These are phyloP conservation scores for Fusarium sp. DNA, from an alignment of 2,329 filamentous ascomycete genomes.

Conservation along the genomic window DNA sequence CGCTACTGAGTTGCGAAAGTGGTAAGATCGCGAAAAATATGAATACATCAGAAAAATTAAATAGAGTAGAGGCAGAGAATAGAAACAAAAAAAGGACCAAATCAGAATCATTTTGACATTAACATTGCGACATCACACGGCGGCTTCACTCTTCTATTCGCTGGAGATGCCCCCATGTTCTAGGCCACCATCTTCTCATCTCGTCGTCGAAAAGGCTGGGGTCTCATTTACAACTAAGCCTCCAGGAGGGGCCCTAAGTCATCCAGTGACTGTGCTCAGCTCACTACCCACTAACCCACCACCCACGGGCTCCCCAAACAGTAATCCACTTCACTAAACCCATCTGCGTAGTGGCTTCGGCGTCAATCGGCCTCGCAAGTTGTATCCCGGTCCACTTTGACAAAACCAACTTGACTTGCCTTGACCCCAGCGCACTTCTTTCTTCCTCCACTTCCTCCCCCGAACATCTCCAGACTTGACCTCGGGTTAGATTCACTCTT, in stretches of 20 bases:
- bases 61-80: background rate
- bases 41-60: background rate
- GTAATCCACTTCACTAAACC: conserved; percentile 25
- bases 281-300: conserved; percentile 43
- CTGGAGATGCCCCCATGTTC: conserved; percentile 14
- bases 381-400: conserved; percentile 39
- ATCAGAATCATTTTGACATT: conserved; percentile 11
- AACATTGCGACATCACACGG: conserved; percentile 22
- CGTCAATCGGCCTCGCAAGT: conserved; percentile 47
- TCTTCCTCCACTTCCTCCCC: conserved; percentile 47
- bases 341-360: conserved; percentile 45
- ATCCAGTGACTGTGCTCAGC: conserved; percentile 34
- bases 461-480: conserved; percentile 33
- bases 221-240: conserved; percentile 29
- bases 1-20: conserved; percentile 8
- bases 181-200: conserved; percentile 15
- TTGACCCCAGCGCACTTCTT: conserved; percentile 31
- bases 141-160: conserved; percentile 13
- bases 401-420: conserved; percentile 44
- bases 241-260: conserved; percentile 10
- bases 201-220: conserved; percentile 18
- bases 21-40: background rate
- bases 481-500: conserved; percentile 18
- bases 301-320: conserved; percentile 21
- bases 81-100: background rate